Evolutionary conservation across 805 yeast genomes (phyloP).

Genomic region (Millerago galiae): DNA sequence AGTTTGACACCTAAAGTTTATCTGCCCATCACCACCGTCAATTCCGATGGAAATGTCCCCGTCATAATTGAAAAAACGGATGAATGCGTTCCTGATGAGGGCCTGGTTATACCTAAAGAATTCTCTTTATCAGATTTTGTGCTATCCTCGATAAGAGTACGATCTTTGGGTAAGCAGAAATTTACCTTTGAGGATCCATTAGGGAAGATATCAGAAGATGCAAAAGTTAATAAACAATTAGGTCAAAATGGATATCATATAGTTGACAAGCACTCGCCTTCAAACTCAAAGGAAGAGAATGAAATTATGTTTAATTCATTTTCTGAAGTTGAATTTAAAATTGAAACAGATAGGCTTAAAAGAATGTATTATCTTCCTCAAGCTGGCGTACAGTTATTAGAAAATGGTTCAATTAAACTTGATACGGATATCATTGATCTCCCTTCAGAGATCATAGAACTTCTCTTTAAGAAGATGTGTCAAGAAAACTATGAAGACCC

Average conservation of each 20-base stretch:
- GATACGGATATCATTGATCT: background rate
- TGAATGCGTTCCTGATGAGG: background rate
- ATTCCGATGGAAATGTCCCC: background rate
- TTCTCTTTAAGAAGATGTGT: background rate
- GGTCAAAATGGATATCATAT: background rate
- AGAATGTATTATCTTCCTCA: background rate
- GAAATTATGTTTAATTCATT: background rate
- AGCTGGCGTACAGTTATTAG: background rate
- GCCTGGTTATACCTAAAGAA: background rate
- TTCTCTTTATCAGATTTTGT: background rate
- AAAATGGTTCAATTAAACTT: background rate
- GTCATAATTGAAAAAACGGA: background rate
- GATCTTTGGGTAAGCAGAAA: background rate
- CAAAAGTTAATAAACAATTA: background rate
- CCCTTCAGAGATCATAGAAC: background rate
- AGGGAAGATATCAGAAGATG: background rate
- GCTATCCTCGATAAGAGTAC: slow-evolving; percentile 1
- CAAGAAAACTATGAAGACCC: background rate
- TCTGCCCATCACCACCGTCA: background rate
- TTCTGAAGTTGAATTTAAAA: background rate
- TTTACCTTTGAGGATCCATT: background rate
- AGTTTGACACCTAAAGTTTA: background rate
- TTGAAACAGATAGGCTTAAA: background rate
- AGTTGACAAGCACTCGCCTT: background rate
- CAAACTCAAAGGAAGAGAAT: background rate